A percentile compares a stretch with the other conserved stretches of the same genome.
Conservation (phyloP, 257 asterid species). For the Salvia splendens region DNA sequence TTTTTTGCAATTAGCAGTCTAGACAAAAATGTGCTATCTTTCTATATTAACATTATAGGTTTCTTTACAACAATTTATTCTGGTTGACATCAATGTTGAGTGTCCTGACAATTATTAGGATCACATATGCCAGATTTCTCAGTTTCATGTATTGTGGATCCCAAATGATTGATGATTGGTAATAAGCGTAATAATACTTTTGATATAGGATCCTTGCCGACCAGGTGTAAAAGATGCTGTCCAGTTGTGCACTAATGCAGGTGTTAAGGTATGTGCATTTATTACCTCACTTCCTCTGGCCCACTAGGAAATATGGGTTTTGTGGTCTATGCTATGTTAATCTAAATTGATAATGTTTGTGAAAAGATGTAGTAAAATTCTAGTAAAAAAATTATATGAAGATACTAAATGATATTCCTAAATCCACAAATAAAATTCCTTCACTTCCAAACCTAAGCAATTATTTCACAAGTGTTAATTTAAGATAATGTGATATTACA, state of each 20-base stretch:
- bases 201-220: slow-evolving; percentile 90
- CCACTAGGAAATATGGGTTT: neutral
- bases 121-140: neutral
- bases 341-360: neutral
- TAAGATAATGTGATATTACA: too few relatives aligned
- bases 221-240: slow-evolving; percentile 85
- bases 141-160: neutral
- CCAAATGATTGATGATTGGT: too few relatives aligned
- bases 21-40: neutral
- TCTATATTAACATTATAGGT: neutral
- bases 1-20: neutral
- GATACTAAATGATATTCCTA: too few relatives aligned
- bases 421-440: too few relatives aligned
- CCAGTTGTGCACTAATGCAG: slow-evolving; percentile 76
- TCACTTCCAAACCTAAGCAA: too few relatives aligned
- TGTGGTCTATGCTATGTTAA: neutral
- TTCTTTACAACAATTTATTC: slow-evolving; percentile 10
- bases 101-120: neutral
- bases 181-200: neutral
- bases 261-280: slow-evolving; percentile 68
- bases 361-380: neutral
- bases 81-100: neutral
- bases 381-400: neutral
- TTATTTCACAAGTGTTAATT: too few relatives aligned
- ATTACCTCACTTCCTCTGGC: neutral